Percentiles rank a stretch among this genome's conserved stretches.
These are phyloP conservation scores for Nakazawaea siamensis DNA, from an alignment of 805 yeast genomes.

Conservation along the genomic window DNA sequence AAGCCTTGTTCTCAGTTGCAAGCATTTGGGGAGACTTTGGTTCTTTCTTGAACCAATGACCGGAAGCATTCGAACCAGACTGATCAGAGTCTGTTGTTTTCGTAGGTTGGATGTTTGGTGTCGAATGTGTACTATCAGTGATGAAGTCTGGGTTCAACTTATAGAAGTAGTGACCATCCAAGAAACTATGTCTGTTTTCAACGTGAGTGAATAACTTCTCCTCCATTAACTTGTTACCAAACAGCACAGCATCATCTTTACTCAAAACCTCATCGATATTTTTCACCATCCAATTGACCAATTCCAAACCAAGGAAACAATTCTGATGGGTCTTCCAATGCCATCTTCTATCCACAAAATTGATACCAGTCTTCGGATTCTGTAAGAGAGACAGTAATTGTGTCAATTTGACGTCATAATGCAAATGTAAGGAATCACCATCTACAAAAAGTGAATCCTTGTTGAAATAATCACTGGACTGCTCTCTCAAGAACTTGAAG, in stretches of 20 bases:
- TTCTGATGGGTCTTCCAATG: slow-evolving; percentile 73
- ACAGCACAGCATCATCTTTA: slow-evolving; percentile 75
- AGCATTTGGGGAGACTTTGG: background rate
- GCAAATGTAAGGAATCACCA: slow-evolving; percentile 27
- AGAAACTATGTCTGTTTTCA: slow-evolving; percentile 69
- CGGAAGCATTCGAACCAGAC: background rate
- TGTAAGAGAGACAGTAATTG: slow-evolving; percentile 62
- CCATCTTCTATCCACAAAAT: slow-evolving; percentile 79
- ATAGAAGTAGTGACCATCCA: slow-evolving; percentile 92
- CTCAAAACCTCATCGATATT: slow-evolving; percentile 72
- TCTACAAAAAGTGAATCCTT: slow-evolving; percentile 26
- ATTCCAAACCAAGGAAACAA: slow-evolving; percentile 79
- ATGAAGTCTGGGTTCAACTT: slow-evolving; percentile 52
- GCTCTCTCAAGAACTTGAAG: slow-evolving; percentile 51
- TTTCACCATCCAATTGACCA: slow-evolving; percentile 79
- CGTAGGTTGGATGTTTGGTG: background rate
- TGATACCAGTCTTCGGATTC: slow-evolving; percentile 47
- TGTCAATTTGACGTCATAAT: slow-evolving; percentile 36
- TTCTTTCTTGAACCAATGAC: slow-evolving; percentile 7
- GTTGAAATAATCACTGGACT: slow-evolving; percentile 27
- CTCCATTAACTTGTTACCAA: slow-evolving; percentile 72
- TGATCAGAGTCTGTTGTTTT: slow-evolving; percentile 3
- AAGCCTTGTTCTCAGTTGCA: background rate
- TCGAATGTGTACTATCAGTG: background rate
- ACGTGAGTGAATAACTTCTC: slow-evolving; percentile 73